These are phyloP conservation scores for Pholiota molesta DNA, from an alignment of 768 basidiomycete genomes.

Conservation along the genomic window DNA sequence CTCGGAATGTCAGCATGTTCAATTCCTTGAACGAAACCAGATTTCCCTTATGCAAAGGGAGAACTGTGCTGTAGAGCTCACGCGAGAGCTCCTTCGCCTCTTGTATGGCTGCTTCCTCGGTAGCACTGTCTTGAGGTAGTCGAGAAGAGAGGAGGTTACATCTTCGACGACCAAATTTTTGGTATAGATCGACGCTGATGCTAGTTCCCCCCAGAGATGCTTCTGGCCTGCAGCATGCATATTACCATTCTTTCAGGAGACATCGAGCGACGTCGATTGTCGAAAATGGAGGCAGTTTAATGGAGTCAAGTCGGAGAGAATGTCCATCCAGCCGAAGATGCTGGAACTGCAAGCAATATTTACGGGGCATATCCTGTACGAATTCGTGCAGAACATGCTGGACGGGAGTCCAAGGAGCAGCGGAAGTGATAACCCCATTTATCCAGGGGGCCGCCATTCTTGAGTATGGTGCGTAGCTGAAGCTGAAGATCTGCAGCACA, in stretches of 20 bases:
- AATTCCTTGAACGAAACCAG: slow-evolving; percentile 1
- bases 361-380: neutral
- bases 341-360: neutral
- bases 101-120: neutral
- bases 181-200: neutral
- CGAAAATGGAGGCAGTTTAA: slow-evolving; percentile 8
- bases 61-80: neutral
- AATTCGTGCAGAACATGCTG: slow-evolving; percentile 3
- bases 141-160: neutral
- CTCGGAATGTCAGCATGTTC: slow-evolving; percentile 27
- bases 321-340: slow-evolving; percentile 9
- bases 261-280: slow-evolving; percentile 4
- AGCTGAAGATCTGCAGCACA: neutral
- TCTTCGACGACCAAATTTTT: neutral
- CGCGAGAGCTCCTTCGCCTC: neutral
- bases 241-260: neutral
- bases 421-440: neutral
- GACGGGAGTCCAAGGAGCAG: neutral
- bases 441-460: neutral
- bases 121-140: neutral
- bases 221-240: neutral
- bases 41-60: neutral
- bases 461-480: neutral
- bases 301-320: slow-evolving; percentile 6
- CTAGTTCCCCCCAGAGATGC: neutral